Base-by-base conservation (phyloP, 352 stramenopile genomes). In the Stramenopiles sp. region DNA sequence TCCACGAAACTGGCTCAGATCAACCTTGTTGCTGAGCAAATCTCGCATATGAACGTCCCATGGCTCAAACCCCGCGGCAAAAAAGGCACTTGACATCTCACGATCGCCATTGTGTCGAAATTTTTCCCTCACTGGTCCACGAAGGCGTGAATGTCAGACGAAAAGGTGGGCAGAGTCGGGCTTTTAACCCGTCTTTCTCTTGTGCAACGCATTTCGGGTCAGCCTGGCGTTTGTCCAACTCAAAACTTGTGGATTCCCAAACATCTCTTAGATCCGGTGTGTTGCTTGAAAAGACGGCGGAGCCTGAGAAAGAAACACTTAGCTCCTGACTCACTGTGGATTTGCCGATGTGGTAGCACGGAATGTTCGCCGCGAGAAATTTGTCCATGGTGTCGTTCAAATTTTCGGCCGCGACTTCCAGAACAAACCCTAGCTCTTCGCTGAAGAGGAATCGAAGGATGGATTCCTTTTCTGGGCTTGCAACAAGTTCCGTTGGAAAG, bases 31-130 rank as follows among this genome's bases (percentile, higher is more conserved):
- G 43, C 84, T 80, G 0, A 98, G 81, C 3, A 99, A 81, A 78
- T 99, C 94, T 75, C 86, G 95, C 80, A 98, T 96, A 73, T 87
- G 95, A n/a, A 96, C 82, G 85, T 98, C 93, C 94, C 94, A 99
- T 1, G 94, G 87, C 77, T 98, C 94, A 77, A 99, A 98, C 3
- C 95, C 95, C 25, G 94, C 94, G 31, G 91, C 81, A 76, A 96
- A 84, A 84, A 99, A 99, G 1, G 96, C 94, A 6, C 92, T 88
- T 49, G 94, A 83, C 95, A 99, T 99, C 81, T 99, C 96, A 30
- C 94, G 84, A 82, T 99, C 96, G 48, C 96, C 94, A 82, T 99
- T 99, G 79, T 88, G 97, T 74, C 96, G 95, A 86, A 99, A 95
- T 83, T 99, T 93, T 63, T 95, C 88, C 53, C 99, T 81, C 30